These are phyloP conservation scores for Microthlaspi erraticum DNA, from an alignment of 345 rosid species.

Conservation along the genomic window DNA sequence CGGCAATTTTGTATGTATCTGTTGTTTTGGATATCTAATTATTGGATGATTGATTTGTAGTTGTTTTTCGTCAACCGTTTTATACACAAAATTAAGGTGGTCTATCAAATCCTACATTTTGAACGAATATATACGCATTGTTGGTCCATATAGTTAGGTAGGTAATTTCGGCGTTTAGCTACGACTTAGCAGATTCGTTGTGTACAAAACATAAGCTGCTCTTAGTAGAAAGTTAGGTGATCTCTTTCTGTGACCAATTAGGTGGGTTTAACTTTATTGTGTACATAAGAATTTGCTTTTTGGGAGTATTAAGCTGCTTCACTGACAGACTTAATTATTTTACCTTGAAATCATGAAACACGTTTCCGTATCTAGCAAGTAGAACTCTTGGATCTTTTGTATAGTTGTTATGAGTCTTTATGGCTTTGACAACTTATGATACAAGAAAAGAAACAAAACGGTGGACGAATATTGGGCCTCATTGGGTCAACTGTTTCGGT, in stretches of 20 bases:
- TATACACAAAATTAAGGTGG: neutral
- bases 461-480: neutral
- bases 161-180: neutral
- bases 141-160: conserved; percentile 10
- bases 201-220: conserved; percentile 3
- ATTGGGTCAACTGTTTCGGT: neutral
- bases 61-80: too few species aligned
- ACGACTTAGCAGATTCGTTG: conserved; percentile 1
- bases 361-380: neutral
- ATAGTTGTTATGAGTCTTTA: neutral
- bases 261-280: conserved; percentile 2
- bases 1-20: too few species aligned
- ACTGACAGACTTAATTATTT: neutral
- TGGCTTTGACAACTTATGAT: neutral
- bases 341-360: neutral
- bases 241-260: conserved; percentile 23
- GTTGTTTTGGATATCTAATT: too few species aligned
- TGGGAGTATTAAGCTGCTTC: neutral
- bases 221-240: conserved; percentile 31
- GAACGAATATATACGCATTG: conserved; percentile 20
- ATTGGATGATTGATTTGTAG: too few species aligned
- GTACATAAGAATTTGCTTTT: neutral
- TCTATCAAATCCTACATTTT: conserved; percentile 1
- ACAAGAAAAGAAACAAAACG: neutral
- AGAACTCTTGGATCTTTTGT: neutral